These are phyloP conservation scores for Allium cepa DNA, from an alignment of 106 monocot genomes.

Conservation along the genomic window DNA sequence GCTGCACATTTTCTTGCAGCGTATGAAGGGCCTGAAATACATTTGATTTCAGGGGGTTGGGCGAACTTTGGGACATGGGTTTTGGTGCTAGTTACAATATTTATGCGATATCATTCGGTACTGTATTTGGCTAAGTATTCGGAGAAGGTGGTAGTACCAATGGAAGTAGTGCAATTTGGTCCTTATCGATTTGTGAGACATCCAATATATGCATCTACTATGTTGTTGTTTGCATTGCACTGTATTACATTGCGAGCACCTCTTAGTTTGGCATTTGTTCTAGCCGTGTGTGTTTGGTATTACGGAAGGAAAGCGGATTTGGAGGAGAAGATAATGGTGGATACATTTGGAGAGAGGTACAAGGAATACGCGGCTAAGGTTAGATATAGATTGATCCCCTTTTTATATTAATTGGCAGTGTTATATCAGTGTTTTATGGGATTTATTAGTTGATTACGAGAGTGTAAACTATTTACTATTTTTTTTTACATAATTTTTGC, in stretches of 20 bases:
- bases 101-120: constrained; percentile 68
- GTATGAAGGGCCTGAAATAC: constrained; percentile 56
- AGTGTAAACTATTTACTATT: too few relatives aligned
- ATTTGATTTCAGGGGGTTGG: constrained; percentile 62
- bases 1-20: constrained; percentile 62
- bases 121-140: constrained; percentile 63
- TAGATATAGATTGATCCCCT: constrained; percentile 64
- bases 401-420: constrained; percentile 32
- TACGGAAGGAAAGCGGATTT: constrained; percentile 64
- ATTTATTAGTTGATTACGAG: too few relatives aligned
- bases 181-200: constrained; percentile 76
- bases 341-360: constrained; percentile 52
- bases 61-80: constrained; percentile 42
- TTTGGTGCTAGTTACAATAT: constrained; percentile 36
- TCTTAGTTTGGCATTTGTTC: constrained; percentile 37
- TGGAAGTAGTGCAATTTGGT: constrained; percentile 65
- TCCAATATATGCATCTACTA: constrained; percentile 64
- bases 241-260: constrained; percentile 56
- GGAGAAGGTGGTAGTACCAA: constrained; percentile 60
- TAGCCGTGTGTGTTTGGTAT: constrained; percentile 42
- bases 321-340: constrained; percentile 62
- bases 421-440: not conserved
- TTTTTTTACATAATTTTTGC: too few relatives aligned
- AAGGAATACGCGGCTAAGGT: constrained; percentile 61
- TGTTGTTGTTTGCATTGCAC: constrained; percentile 52